Conservation (phyloP, 176 grass and related monocot genomes). For the Alopecurus myosuroides region DNA sequence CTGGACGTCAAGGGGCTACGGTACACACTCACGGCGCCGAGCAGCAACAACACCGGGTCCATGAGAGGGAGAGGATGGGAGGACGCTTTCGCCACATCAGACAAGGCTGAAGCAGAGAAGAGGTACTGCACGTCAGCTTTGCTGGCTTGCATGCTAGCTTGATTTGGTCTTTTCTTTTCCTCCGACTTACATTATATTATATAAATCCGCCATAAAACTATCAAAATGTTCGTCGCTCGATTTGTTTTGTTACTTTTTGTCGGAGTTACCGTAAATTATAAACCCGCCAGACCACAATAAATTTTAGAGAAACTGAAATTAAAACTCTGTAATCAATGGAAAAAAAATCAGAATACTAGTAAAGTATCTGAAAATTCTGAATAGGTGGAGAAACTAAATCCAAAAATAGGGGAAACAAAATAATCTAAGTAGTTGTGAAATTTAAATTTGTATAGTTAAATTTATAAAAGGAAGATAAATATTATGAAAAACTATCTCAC, state of each 20-base stretch:
- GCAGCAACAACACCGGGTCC: constrained; percentile 52
- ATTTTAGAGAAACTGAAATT: too few species aligned
- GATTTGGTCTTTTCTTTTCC: neutral
- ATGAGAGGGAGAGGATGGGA: constrained; percentile 68
- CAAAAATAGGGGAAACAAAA: neutral
- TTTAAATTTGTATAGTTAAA: too few species aligned
- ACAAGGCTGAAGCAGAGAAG: constrained; percentile 43
- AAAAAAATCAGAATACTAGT: neutral
- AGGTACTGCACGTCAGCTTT: neutral
- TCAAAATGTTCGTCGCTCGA: too few species aligned
- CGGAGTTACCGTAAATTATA: too few species aligned
- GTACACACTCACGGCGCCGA: constrained; percentile 54
- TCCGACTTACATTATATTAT: neutral
- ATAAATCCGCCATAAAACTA: too few species aligned
- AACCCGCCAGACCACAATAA: too few species aligned
- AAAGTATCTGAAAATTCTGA: neutral
- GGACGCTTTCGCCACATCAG: constrained; percentile 55
- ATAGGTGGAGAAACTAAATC: neutral
- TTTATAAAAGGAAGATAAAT: neutral
- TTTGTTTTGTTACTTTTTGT: too few species aligned
- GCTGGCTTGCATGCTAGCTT: neutral
- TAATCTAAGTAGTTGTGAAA: neutral
- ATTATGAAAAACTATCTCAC: too few species aligned
- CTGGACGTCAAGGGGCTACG: constrained; percentile 36
- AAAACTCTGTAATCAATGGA: neutral